Evolutionary conservation across 176 grass and related monocot species (phyloP), one percentile per base, ranked within the genome.

Genomic region (Bolboschoenus planiculmis): DNA sequence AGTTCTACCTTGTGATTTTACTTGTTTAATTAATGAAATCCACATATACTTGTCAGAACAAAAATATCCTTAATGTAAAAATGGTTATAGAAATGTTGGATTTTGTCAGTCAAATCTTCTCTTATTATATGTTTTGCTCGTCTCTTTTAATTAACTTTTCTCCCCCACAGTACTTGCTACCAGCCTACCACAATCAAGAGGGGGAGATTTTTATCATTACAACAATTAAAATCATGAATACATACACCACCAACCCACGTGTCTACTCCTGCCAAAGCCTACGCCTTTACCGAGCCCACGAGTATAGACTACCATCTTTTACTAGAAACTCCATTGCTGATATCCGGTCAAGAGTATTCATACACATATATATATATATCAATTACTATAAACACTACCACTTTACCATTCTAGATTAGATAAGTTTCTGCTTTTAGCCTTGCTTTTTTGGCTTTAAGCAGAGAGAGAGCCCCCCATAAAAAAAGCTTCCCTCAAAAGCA

Each of bases 401-500:
- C 56, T 62, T 81, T 81, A 36, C n/a, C 30, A 27, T 82, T 82
- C 37, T 82, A 82, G 57, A 82, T 37, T 82, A 35, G 57, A 82
- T 82, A 82, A 82, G 58, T 82, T 82, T 64, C 11, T 46, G 57
- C 80, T 82, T 82, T 82, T 63, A 47, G 27, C 15, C 78, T 80
- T 46, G 58, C 80, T 65, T 82, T 82, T 50, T 37, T 58, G 58
- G 40, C 59, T 82, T 66, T 48, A 65, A 47, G 59, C 56, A 82
- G 23, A 66, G 78, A 63, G 78, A 46, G 39, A 27, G 26, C 27
- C 80, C 58, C 60, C 56, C 56, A 33, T 43, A 63, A 82, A 82
- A 82, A 82, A 82, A 82, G 60, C 57, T 63, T 66, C 60, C 80
- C 80, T 82, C 80, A 82, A 82, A 82, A 82, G 80, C 80, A 82